Base-by-base conservation (phyloP, 371 early-diverging fungal species). In the Mortierella sp. region DNA sequence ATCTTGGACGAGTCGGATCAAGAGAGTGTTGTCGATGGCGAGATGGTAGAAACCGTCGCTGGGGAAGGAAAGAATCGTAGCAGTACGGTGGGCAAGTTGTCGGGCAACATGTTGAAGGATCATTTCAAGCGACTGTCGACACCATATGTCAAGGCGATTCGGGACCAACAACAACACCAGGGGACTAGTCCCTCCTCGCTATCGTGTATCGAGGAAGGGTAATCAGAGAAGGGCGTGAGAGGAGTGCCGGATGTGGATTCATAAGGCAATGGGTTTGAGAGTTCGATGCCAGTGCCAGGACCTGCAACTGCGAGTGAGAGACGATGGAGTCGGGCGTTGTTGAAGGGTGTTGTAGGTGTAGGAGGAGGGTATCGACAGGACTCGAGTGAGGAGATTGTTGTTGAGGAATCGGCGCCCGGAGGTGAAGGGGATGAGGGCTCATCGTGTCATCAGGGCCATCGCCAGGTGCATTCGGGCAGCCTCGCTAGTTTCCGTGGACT, bases 101-200 rank as follows among this genome's bases (percentile, higher is more conserved):
- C 70, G 14, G 71, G 70, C 2, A 66, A 52, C 19, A 41, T 64
- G 24, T 29, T 48, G 24, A 64, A 69, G 69, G 61, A 73, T n/a
- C 71, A 77, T 8, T 70, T 77, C 24, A 70, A 74, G 31, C 50
- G 71, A 11, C 44, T 82, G 6, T 82, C 82, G 4, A 45, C 53
- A 1, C 78, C 78, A 1, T 82, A 77, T 44, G 82, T 82, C 0
- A 71, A 77, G 26, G 69, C 82, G 29, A 82, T 82, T 31, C 77
- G 78, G 2, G 74, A 82, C 31, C 74, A 74, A 37, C 82, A 82
- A 44, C 74, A 74, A 63, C 40, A 63, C 19, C 71, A 52, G 26
- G 50, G 39, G 29, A 40, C 66, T n/a, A 13, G 34, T 31, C 64
- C 29, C 37, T 63, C 14, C 11, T n/a, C 68, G 22, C 4, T 69